Evolutionary conservation across 352 stramenopile genomes (phyloP).

Genomic region (Aphanomyces stellatus): DNA sequence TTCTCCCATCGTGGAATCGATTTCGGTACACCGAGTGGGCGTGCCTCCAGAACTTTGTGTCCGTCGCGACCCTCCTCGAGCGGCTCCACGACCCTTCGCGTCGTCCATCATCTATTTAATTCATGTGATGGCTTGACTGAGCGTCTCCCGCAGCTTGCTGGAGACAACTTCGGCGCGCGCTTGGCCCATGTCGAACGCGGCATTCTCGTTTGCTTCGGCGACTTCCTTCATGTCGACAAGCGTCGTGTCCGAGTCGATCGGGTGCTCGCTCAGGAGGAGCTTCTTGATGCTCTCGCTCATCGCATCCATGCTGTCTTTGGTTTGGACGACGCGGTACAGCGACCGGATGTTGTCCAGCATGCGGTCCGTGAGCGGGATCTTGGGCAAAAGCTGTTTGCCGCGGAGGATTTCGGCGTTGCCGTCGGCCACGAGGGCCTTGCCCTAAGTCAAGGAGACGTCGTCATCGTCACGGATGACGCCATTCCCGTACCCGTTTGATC

Average conservation of each 20-base stretch:
- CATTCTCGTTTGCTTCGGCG: constrained; percentile 10
- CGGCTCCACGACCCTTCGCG: background rate
- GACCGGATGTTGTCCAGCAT: constrained; percentile 44
- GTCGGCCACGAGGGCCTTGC: constrained; percentile 29
- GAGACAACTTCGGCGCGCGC: constrained; percentile 20
- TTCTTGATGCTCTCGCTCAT: constrained; percentile 28
- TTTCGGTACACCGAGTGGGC: constrained; percentile 3
- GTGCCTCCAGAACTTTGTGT: constrained; percentile 7
- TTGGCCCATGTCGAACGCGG: constrained; percentile 20
- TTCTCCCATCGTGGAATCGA: constrained; percentile 5
- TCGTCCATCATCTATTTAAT: background rate
- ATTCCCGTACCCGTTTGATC: constrained; percentile 18
- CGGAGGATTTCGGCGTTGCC: constrained; percentile 33
- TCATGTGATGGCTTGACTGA: background rate
- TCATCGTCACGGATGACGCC: background rate
- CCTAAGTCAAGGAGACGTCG: constrained; percentile 3
- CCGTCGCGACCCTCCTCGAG: background rate
- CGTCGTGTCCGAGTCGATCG: constrained; percentile 5
- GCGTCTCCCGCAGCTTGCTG: constrained; percentile 10
- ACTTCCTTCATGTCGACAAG: constrained; percentile 20
- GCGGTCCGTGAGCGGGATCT: constrained; percentile 44
- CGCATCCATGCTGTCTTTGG: constrained; percentile 61
- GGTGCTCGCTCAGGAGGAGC: constrained; percentile 4
- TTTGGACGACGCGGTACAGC: constrained; percentile 56
- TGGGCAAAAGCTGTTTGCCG: constrained; percentile 38